Base-by-base conservation (phyloP, 2,329 filamentous ascomycete genomes). In the Camillea tinctor region DNA sequence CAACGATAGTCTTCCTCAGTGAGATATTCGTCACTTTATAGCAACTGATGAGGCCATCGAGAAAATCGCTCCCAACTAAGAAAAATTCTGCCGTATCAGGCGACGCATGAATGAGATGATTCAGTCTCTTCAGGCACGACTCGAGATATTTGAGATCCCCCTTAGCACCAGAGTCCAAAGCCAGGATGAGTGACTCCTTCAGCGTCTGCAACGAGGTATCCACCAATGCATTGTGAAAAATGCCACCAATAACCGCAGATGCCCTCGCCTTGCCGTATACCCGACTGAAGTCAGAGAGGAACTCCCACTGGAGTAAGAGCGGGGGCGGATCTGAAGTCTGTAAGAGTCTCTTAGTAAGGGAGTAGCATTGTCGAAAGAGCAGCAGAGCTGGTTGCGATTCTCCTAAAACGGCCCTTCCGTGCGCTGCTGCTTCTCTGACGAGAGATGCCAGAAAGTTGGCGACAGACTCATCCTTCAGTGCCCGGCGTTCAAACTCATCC, bases 61-160 rank as follows among this genome's bases (percentile, higher is more conserved):
- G 75, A 67, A 95, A 94, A 75, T 97, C 94, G 55, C 90, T 93
- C 1, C 94, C 94, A 0, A 90, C 90, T 67, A 96, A 84, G 68
- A 97, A 88, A 66, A 91, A 79, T 1, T 79, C 76, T 20, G 83
- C 84, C 0, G 80, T 77, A 20, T 81, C 78, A 0, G 85, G 79
- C 4, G 88, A 91, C 6, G 79, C 80, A 66, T 86, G 81, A 4
- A 92, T 76, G 3, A 93, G 76, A 54, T 86, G 81, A 60, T 87
- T 90, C n/a, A 92, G 71, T 9, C 78, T 77, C 52, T 80, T 80
- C 30, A 93, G 77, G 0, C 78, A 78, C 1, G 74, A 72, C 68
- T 90, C 85, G 0, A 85, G 79, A 6, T 76, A 74, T 48, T 80
- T 81, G 3, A 88, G 75, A 56, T 87, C 80, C 1, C 81, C 81